Evolutionary conservation across 495 filamentous ascomycete species (phyloP), one percentile per base, ranked within the genome.

Genomic region (Daldinia vernicosa): DNA sequence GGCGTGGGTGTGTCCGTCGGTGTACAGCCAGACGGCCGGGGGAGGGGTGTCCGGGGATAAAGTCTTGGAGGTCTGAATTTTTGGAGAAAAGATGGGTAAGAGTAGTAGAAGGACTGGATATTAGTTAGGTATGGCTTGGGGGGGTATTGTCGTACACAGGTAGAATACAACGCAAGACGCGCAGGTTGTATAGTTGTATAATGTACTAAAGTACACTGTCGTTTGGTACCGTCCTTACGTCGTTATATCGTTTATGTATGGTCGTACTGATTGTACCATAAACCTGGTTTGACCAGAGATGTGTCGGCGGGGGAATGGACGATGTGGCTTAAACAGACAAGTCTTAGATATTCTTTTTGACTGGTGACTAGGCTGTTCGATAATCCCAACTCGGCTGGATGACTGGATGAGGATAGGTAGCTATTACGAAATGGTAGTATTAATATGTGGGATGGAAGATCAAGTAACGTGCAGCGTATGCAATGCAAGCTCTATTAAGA

Each of bases 371-470:
- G 65, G 39, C 61, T 65, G 43, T 28, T 60, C 43, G 50, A 53
- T 59, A 58, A 69, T 73, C 66, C 66, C 58, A 65, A 61, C 55
- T 51, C 26, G 57, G 9, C 26, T 72, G 50, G 50, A 64, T 65
- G 60, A 57, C 43, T 47, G 50, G 60, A 22, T 56, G 30, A 30
- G 17, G 17, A 19, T 67, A 60, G 17, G 12, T 67, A 60, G 58
- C 60, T 65, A 61, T 65, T 72, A 68, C 56, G 64, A 54, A 58
- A 62, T 69, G 61, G 61, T 65, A 27, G 64, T 61, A 69, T 73
- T 73, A 69, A 73, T 73, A 69, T 66, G 70, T 63, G 58, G 70
- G 56, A 66, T 60, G 69, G 61, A 63, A 63, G 57, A 66, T 61
- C 35, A 69, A 68, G 61, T 66, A 69, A 73, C 70, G 61, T 69